phyloP scores from a whole-genome alignment of 345 rosid genomes.

The Ceriops zippeliana region DNA sequence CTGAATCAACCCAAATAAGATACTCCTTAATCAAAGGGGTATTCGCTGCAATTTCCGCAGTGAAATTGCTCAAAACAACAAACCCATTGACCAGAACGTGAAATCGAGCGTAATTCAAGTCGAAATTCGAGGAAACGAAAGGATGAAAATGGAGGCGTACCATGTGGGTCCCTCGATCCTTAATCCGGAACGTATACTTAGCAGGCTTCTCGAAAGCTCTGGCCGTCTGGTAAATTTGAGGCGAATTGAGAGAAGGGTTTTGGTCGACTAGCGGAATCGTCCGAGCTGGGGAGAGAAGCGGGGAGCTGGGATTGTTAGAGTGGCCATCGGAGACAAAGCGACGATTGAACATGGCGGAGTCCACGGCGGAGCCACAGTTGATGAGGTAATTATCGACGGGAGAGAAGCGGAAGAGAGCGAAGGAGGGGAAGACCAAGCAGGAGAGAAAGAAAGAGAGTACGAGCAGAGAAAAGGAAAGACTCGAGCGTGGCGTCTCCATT shows the following conservation, averaged over 20 bases:
- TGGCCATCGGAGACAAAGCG: slow-evolving; percentile 49
- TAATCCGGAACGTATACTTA: slow-evolving; percentile 56
- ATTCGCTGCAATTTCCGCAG: slow-evolving; percentile 7
- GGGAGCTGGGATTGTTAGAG: slow-evolving; percentile 25
- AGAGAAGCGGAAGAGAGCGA: slow-evolving; percentile 26
- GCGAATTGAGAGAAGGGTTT: slow-evolving; percentile 23
- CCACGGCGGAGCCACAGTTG: slow-evolving; percentile 63
- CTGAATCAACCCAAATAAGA: slow-evolving; percentile 44
- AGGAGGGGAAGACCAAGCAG: slow-evolving; percentile 14
- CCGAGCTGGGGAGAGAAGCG: slow-evolving; percentile 32
- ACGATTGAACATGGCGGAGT: slow-evolving; percentile 53
- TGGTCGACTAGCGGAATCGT: slow-evolving; percentile 34
- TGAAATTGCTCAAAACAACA: slow-evolving; percentile 68
- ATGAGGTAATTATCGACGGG: slow-evolving; percentile 62
- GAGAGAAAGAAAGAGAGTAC: slow-evolving; percentile 18
- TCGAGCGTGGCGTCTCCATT: slow-evolving; percentile 24
- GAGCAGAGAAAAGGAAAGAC: neutral
- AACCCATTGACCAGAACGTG: slow-evolving; percentile 71
- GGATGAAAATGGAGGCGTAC: slow-evolving; percentile 72
- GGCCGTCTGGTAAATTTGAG: slow-evolving; percentile 61
- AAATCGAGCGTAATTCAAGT: slow-evolving; percentile 44
- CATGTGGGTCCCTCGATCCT: slow-evolving; percentile 62
- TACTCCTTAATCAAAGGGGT: slow-evolving; percentile 59
- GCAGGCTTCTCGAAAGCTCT: slow-evolving; percentile 59
- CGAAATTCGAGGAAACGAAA: slow-evolving; percentile 40